phyloP scores from a whole-genome alignment of 164 flowering plant species.

The Protea cynaroides region DNA sequence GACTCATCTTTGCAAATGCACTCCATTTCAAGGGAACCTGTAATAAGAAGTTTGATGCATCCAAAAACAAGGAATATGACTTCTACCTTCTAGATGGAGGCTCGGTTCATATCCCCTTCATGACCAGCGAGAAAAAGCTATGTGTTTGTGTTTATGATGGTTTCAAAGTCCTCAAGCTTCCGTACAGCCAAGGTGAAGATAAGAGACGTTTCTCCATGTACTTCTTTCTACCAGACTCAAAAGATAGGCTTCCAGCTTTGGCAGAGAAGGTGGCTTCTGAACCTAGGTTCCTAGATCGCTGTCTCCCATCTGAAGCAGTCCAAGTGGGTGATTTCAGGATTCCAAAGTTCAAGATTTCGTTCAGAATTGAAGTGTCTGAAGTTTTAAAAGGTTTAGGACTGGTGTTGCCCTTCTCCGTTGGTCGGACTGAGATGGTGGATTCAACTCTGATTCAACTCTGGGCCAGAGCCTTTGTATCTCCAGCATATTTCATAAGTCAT shows the following conservation, averaged over 20 bases:
- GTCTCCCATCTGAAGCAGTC: conserved; percentile 36
- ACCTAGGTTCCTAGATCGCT: conserved; percentile 41
- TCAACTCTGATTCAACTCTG: conserved; percentile 39
- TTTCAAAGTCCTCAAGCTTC: conserved; percentile 59
- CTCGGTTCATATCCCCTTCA: conserved; percentile 50
- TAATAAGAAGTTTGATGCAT: conserved; percentile 50
- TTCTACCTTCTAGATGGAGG: conserved; percentile 57
- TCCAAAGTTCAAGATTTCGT: conserved; percentile 67
- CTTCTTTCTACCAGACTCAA: conserved; percentile 59
- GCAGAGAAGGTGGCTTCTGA: conserved; percentile 44
- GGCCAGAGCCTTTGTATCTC: conserved; percentile 39
- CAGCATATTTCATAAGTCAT: conserved; percentile 53
- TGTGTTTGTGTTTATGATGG: conserved; percentile 33
- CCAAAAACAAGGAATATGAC: conserved; percentile 40
- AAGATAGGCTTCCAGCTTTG: conserved; percentile 49
- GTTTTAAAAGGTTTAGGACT: conserved; percentile 51
- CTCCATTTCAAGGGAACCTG: conserved; percentile 80
- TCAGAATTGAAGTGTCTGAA: conserved; percentile 52
- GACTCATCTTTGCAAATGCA: conserved; percentile 68
- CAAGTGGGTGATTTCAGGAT: conserved; percentile 50
- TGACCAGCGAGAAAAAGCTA: conserved; percentile 67
- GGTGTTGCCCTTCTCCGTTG: conserved; percentile 42
- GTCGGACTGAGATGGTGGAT: conserved; percentile 63
- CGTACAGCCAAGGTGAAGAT: conserved; percentile 60
- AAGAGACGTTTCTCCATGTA: conserved; percentile 62